Conservation (phyloP, 805 yeast genomes). For the Blastobotrys attinorum region DNA sequence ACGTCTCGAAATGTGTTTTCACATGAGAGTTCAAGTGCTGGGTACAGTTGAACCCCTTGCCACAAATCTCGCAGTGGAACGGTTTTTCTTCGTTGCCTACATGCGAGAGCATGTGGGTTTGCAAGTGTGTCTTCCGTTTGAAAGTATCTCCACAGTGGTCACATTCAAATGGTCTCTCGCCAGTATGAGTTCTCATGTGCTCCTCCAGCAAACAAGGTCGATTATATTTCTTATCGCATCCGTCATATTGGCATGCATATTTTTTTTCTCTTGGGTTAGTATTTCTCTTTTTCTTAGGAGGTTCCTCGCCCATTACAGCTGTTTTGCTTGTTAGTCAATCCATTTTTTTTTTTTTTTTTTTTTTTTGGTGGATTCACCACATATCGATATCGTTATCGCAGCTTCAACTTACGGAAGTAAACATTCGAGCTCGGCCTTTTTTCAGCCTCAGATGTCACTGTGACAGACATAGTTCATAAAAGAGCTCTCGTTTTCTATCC, state of each 20-base stretch:
- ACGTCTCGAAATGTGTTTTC: constrained; percentile 65
- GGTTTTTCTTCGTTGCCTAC: constrained; percentile 48
- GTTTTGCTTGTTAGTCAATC: not conserved
- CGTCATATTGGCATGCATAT: constrained; percentile 54
- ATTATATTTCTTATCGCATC: constrained; percentile 69
- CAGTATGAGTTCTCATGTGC: constrained; percentile 71
- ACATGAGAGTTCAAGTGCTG: constrained; percentile 85
- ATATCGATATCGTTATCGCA: no score
- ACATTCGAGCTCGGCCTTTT: no score
- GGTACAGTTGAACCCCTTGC: constrained; percentile 68
- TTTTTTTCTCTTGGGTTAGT: constrained; percentile 43
- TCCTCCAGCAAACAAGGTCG: constrained; percentile 79
- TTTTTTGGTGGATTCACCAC: no score
- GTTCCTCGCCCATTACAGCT: constrained; percentile 7
- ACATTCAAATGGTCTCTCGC: constrained; percentile 71
- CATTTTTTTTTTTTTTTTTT: no score
- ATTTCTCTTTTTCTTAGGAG: constrained; percentile 9
- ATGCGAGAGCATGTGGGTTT: constrained; percentile 67
- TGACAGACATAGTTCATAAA: no score
- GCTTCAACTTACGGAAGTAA: no score
- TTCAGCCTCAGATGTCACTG: no score
- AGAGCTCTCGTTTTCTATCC: no score
- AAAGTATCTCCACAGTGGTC: constrained; percentile 56
- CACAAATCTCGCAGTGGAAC: constrained; percentile 62
- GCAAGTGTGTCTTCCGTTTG: constrained; percentile 69